These are phyloP conservation scores for Penicillium maclennaniae DNA, from an alignment of 495 filamentous ascomycete genomes.

Conservation along the genomic window DNA sequence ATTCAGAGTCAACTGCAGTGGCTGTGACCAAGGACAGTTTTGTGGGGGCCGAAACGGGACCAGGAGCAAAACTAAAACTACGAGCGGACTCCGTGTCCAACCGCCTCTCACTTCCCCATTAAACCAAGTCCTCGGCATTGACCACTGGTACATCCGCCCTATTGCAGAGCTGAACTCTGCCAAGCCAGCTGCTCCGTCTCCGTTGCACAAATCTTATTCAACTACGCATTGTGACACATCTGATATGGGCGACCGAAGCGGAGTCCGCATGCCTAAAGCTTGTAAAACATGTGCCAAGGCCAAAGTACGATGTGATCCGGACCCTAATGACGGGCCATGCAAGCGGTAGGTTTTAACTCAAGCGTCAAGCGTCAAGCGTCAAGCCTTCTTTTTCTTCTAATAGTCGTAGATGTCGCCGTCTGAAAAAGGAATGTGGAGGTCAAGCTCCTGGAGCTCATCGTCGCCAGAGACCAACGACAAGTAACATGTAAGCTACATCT, in stretches of 20 bases:
- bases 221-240: background rate
- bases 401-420: slow-evolving; percentile 16
- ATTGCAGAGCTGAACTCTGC: background rate
- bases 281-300: slow-evolving; percentile 27
- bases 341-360: slow-evolving; percentile 27
- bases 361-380: too few relatives aligned
- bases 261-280: slow-evolving; percentile 19
- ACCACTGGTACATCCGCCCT: background rate
- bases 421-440: slow-evolving; percentile 23
- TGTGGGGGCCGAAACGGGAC: background rate
- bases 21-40: background rate
- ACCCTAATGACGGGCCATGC: slow-evolving; percentile 12
- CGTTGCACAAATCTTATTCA: background rate
- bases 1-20: background rate
- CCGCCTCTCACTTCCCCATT: too few relatives aligned
- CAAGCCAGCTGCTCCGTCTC: background rate
- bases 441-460: slow-evolving; percentile 24
- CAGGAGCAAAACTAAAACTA: too few relatives aligned
- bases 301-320: slow-evolving; percentile 25
- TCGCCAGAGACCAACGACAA: slow-evolving; percentile 5
- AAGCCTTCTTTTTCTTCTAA: too few relatives aligned
- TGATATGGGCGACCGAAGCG: slow-evolving; percentile 10
- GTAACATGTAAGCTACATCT: slow-evolving; percentile 7
- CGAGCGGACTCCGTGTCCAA: background rate
- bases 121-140: background rate